Base-by-base conservation (phyloP, 371 early-diverging fungal species). In the Mucor velutinosus region DNA sequence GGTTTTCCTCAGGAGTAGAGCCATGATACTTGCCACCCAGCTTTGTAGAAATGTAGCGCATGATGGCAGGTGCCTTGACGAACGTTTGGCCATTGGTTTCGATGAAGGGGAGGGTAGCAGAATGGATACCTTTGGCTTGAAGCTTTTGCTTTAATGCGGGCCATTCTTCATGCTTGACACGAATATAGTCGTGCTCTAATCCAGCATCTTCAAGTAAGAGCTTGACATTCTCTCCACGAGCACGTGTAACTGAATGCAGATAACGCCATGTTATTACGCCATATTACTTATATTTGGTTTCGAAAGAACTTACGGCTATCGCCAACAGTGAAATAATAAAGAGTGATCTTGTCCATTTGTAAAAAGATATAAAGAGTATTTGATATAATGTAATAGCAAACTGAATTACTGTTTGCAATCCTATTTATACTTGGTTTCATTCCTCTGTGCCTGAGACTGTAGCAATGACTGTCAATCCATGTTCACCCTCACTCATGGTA, bases 41-140 rank as follows among this genome's bases (percentile, higher is more conserved):
- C 23, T 68, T 74, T 25, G 62, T 55, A 49, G 75, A 71, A 17
- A 77, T 33, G 11, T 70, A 72, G 15, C 75, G 78, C 65, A 77
- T 59, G 49, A 69, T 67, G 4, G 78, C 66, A 27, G 65, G 45
- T 19, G 71, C 64, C 37, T 62, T 72, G 27, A 57, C 35, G 19
- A 69, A 60, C 14, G 12, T n/a, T 39, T 73, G 70, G 14, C 67
- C 62, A 12, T 29, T 57, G 8, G 68, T 43, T 37, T 75, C 73
- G 4, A 77, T 65, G 19, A 47, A 60, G n/a, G 78, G 78, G 23
- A 71, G 23, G 15, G 68, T 70, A 35, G 39, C 47, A 33, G 67
- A 62, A 19, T 35, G 17, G 4, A 58, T 23, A 12, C 69, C 73
- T 51, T 64, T 51, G 11, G 58, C 33, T 17, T 43, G 11, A 32